phyloP scores from a whole-genome alignment of 768 basidiomycete genomes.

The Rhizopogon vinicolor region DNA sequence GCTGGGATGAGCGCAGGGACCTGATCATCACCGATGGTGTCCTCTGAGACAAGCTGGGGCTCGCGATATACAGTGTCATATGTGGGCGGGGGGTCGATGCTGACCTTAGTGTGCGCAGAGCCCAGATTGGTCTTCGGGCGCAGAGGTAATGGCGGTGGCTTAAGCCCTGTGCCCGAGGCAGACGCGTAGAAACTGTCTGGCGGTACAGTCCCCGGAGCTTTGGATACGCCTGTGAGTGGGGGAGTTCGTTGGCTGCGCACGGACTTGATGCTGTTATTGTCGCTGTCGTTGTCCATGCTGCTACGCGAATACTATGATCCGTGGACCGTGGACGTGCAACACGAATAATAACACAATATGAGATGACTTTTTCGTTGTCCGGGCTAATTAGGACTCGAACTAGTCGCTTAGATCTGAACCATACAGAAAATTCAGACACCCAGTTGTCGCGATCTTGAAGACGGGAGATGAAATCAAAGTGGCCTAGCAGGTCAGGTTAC shows the following conservation, averaged over 20 bases:
- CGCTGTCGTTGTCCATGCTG: constrained; percentile 38
- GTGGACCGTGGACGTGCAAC: not conserved
- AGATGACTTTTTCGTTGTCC: not conserved
- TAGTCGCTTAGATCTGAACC: constrained; percentile 10
- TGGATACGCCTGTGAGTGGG: constrained; percentile 41
- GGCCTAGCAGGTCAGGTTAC: not conserved
- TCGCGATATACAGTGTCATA: constrained; percentile 41
- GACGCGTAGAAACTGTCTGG: constrained; percentile 25
- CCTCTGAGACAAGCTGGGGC: constrained; percentile 49
- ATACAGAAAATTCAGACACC: constrained; percentile 1
- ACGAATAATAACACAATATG: not conserved
- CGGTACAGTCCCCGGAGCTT: constrained; percentile 18
- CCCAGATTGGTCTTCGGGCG: constrained; percentile 26
- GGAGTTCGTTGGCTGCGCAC: constrained; percentile 27
- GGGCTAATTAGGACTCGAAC: not conserved
- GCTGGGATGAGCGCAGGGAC: constrained; percentile 34
- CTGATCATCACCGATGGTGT: constrained; percentile 29
- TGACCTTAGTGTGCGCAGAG: constrained; percentile 32
- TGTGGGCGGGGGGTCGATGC: constrained; percentile 22
- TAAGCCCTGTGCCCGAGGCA: constrained; percentile 3
- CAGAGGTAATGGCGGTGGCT: constrained; percentile 32
- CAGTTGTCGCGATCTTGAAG: constrained; percentile 4
- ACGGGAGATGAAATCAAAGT: constrained; percentile 8
- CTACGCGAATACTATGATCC: not conserved
- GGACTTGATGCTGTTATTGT: constrained; percentile 22